Percentiles rank a stretch among this genome's conserved stretches.
phyloP scores from a whole-genome alignment of 2,329 filamentous ascomycete species.

The Colletotrichum simmondsii region DNA sequence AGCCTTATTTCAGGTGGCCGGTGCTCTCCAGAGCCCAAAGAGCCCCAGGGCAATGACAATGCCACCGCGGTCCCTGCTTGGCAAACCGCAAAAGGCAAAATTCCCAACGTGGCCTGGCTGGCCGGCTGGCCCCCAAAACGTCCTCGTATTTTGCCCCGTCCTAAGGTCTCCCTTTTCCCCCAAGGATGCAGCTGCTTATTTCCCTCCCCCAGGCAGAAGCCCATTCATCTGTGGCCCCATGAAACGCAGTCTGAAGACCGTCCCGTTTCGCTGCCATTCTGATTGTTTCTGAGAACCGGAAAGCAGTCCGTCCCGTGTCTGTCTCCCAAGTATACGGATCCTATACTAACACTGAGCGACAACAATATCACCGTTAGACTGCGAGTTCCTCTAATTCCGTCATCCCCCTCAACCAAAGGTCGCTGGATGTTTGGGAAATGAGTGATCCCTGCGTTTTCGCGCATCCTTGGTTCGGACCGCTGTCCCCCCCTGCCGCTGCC shows the following conservation, averaged over 20 bases:
- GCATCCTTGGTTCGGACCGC: background rate
- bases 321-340: no score
- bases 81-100: background rate
- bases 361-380: no score
- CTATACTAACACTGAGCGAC: no score
- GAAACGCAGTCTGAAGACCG: constrained; percentile 8
- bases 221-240: background rate
- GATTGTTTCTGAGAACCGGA: background rate
- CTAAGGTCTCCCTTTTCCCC: background rate
- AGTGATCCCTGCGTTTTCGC: background rate
- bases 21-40: background rate
- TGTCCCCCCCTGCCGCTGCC: background rate
- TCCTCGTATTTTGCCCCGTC: constrained; percentile 7
- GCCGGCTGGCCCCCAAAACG: background rate
- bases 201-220: constrained; percentile 6
- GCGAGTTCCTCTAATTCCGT: no score
- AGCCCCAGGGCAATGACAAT: background rate
- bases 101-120: background rate
- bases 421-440: background rate
- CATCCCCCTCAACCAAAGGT: background rate
- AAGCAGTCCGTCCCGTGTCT: background rate
- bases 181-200: background rate
- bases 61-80: constrained; percentile 2
- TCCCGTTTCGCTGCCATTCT: background rate
- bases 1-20: constrained; percentile 16